These are phyloP conservation scores for Barnettozyma sucrosica DNA, from an alignment of 805 yeast genomes.

Conservation along the genomic window DNA sequence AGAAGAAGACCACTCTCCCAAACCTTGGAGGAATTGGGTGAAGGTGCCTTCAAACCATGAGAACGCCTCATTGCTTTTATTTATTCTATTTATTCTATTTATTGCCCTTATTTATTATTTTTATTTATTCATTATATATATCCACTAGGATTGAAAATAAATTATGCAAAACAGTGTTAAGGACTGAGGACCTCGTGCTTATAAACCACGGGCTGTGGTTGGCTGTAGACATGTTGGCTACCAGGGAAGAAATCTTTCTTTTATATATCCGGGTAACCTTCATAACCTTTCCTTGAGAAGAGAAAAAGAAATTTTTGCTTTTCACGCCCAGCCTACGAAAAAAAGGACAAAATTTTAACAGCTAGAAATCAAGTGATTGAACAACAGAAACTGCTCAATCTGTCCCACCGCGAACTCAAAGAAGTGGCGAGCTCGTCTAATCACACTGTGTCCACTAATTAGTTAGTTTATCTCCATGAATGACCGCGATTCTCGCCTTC, in stretches of 20 bases:
- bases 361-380: background rate
- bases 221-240: background rate
- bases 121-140: background rate
- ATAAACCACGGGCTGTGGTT: background rate
- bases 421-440: background rate
- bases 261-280: background rate
- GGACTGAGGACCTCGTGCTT: background rate
- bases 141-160: background rate
- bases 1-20: conserved; percentile 79
- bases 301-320: conserved; percentile 1
- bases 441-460: background rate
- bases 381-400: background rate
- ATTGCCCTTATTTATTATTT: conserved; percentile 2
- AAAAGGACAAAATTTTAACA: background rate
- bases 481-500: background rate
- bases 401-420: background rate
- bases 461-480: background rate
- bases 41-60: conserved; percentile 23
- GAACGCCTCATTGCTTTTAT: conserved; percentile 4
- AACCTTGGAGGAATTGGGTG: conserved; percentile 69
- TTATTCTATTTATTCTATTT: conserved; percentile 8
- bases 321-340: background rate
- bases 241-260: background rate
- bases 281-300: background rate
- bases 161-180: background rate